phyloP scores from a whole-genome alignment of 75 land plant genomes.

The Gnetum montanum region DNA sequence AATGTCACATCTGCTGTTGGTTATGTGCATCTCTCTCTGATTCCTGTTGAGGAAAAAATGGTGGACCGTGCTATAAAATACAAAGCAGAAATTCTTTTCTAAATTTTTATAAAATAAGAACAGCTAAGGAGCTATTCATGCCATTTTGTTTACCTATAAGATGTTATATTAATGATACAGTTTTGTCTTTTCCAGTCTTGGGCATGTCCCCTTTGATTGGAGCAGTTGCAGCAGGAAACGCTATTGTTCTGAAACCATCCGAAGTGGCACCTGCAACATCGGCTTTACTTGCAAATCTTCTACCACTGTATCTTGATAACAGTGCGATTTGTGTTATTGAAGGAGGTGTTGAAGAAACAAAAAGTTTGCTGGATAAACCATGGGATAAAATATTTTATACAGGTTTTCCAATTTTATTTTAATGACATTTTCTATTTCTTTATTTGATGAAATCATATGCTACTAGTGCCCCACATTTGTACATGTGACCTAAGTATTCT shows the following conservation, averaged over 20 bases:
- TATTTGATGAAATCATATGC: too few species aligned
- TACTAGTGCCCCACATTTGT: too few species aligned
- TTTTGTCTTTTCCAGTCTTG: constrained; percentile 45
- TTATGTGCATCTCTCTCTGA: too few species aligned
- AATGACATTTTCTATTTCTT: background rate
- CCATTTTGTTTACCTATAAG: too few species aligned
- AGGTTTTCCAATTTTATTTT: constrained; percentile 37
- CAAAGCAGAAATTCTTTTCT: too few species aligned
- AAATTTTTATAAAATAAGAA: too few species aligned
- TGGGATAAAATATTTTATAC: constrained; percentile 98
- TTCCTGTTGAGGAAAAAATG: too few species aligned
- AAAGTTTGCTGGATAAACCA: constrained; percentile 65
- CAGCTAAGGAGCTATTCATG: too few species aligned
- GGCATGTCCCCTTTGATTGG: constrained; percentile 81
- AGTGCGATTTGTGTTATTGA: constrained; percentile 76
- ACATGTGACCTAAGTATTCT: too few species aligned
- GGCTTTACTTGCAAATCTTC: constrained; percentile 38
- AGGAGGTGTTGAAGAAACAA: constrained; percentile 71
- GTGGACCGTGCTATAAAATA: too few species aligned
- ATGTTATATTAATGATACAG: constrained; percentile 2
- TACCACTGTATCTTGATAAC: constrained; percentile 57
- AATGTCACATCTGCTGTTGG: too few species aligned
- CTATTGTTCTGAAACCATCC: constrained; percentile 75
- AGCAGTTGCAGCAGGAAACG: constrained; percentile 91
- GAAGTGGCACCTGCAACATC: constrained; percentile 82